These are phyloP conservation scores for Eimeria sp. DNA, from an alignment of 169 alveolate species.

Conservation along the genomic window DNA sequence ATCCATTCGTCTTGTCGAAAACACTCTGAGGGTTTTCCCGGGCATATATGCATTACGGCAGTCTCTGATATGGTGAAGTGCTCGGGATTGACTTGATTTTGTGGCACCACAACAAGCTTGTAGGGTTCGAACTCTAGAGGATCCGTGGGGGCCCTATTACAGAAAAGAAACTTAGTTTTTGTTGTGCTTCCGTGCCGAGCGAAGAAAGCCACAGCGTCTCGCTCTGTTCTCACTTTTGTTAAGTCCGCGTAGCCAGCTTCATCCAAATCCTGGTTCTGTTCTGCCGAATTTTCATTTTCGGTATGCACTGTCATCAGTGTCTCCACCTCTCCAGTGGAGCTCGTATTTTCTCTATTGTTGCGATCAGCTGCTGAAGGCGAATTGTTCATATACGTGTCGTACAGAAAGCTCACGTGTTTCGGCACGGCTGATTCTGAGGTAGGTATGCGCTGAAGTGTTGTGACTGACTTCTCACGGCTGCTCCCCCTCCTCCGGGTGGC, in stretches of 20 bases:
- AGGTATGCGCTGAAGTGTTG: conserved; percentile 38
- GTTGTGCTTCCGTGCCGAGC: conserved; percentile 94
- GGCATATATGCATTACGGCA: conserved; percentile 80
- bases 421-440: conserved; percentile 29
- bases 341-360: neutral
- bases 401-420: conserved; percentile 46
- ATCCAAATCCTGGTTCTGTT: conserved; percentile 60
- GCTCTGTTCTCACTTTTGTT: conserved; percentile 85
- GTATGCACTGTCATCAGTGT: conserved; percentile 27
- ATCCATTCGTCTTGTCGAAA: conserved; percentile 74
- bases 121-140: conserved; percentile 60
- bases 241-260: conserved; percentile 63
- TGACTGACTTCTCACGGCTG: conserved; percentile 6
- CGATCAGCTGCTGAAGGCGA: neutral
- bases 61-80: conserved; percentile 79
- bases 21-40: conserved; percentile 82
- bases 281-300: conserved; percentile 15
- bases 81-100: conserved; percentile 70
- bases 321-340: conserved; percentile 10
- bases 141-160: conserved; percentile 85
- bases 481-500: conserved; percentile 9
- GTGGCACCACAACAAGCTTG: conserved; percentile 81
- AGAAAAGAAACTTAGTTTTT: conserved; percentile 91
- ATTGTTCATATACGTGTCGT: conserved; percentile 43
- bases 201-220: conserved; percentile 93